A percentile compares a stretch with the other conserved stretches of the same genome.
These are phyloP conservation scores for Aureobasidium sp. DNA, from an alignment of 2,329 filamentous ascomycete species.

Conservation along the genomic window DNA sequence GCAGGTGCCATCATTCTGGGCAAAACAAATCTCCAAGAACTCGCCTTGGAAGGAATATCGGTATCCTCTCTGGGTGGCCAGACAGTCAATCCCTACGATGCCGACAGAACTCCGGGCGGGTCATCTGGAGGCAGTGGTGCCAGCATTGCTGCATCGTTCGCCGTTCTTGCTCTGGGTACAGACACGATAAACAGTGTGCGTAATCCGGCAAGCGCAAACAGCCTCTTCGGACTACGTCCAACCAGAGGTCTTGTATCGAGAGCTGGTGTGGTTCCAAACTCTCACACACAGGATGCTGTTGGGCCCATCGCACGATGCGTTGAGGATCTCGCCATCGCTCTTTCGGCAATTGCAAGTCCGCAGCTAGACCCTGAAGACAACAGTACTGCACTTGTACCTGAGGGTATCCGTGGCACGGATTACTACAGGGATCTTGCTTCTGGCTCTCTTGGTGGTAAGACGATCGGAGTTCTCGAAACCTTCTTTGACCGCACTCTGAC, in stretches of 20 bases:
- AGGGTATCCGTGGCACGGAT: conserved; percentile 33
- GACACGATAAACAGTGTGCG: conserved; percentile 49
- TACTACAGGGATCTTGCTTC: conserved; percentile 36
- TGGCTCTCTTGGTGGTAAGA: conserved; percentile 30
- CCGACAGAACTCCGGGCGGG: conserved; percentile 54
- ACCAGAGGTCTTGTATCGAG: conserved; percentile 25
- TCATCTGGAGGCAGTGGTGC: conserved; percentile 56
- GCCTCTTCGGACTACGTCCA: conserved; percentile 51
- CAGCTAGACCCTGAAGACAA: conserved; percentile 46
- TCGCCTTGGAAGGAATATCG: conserved; percentile 54
- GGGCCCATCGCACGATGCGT: conserved; percentile 26
- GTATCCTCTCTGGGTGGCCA: conserved; percentile 57
- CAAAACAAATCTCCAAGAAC: conserved; percentile 44
- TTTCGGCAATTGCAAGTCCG: conserved; percentile 35
- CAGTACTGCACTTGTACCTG: conserved; percentile 40
- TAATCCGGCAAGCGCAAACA: conserved; percentile 53
- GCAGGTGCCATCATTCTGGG: conserved; percentile 27
- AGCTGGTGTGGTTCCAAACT: conserved; percentile 24
- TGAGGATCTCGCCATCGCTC: conserved; percentile 24
- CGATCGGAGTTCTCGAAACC: conserved; percentile 44
- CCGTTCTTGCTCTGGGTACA: conserved; percentile 37
- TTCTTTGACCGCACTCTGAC: conserved; percentile 48
- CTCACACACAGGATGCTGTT: conserved; percentile 25
- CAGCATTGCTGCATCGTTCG: conserved; percentile 49
- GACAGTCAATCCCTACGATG: conserved; percentile 58